Evolutionary conservation across 2,329 filamentous ascomycete species (phyloP).

Genomic region (Epichloe glyceriae): DNA sequence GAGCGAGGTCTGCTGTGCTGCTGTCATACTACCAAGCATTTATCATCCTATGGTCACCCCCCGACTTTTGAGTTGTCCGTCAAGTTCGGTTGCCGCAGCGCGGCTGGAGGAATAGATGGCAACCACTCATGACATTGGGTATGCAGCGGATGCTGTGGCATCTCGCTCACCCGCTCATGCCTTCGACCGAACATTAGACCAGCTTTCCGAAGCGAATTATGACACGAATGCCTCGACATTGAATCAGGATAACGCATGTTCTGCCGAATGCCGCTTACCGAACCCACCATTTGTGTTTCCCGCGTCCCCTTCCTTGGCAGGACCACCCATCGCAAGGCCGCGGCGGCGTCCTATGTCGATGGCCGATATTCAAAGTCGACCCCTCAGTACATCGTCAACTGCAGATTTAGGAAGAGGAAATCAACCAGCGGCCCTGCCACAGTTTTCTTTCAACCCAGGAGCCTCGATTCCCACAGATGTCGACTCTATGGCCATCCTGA

Average conservation of each 20-base stretch:
- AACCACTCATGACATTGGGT: constrained; percentile 26
- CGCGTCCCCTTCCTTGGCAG: constrained; percentile 24
- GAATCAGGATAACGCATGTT: not conserved
- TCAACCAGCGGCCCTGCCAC: constrained; percentile 32
- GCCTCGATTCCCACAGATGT: constrained; percentile 21
- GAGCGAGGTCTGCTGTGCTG: not conserved
- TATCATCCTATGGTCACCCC: constrained; percentile 26
- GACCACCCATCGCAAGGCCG: constrained; percentile 31
- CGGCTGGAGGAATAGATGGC: constrained; percentile 34
- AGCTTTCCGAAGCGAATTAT: not conserved
- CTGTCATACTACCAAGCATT: not conserved
- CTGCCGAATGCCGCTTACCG: constrained; percentile 29
- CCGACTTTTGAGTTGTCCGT: constrained; percentile 25
- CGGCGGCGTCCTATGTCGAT: constrained; percentile 41
- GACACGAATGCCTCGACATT: not conserved
- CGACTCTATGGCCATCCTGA: constrained; percentile 27
- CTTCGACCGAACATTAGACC: constrained; percentile 11
- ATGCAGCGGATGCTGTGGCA: constrained; percentile 16
- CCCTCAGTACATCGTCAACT: constrained; percentile 15
- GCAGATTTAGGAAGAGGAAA: constrained; percentile 16
- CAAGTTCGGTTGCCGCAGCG: constrained; percentile 33
- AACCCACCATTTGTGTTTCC: constrained; percentile 57
- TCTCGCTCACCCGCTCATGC: not conserved
- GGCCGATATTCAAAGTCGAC: constrained; percentile 30
- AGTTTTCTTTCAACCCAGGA: constrained; percentile 45